Base-by-base conservation (phyloP, 257 asterid species). In the Haberlea rhodopensis region DNA sequence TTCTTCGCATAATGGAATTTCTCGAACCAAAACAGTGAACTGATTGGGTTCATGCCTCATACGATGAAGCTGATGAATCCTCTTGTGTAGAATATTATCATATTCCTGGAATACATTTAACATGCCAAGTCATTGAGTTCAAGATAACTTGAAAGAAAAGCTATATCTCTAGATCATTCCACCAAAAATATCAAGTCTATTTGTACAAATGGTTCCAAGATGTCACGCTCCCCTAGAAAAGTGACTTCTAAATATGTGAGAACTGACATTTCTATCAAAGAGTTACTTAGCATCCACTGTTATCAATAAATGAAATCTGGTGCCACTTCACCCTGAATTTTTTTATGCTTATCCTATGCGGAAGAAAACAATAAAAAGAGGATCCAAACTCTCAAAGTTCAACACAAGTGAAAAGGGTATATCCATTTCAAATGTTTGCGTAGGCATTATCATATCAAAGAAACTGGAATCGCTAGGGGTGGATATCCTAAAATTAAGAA, bases 21-120 rank as follows among this genome's bases (percentile, higher is more conserved):
- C 95, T 78, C 99, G 92, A 68, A 92, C 97, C 69, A 92, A 79
- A 74, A 92, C 94, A 52, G 97, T 85, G 77, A 89, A 85, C 73
- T 92, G 97, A 70, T 87, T 83, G 3, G 99, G 96, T 68, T 87
- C 87, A 59, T 83, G 86, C 86, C 97, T 83, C 83, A 83, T 3
- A 23, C 22, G 66, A 69, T 80, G 82, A 20, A 92, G 78, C 73
- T 84, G 91, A 58, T 76, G 84, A 66, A 81, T 73, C 83, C 96
- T 87, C 87, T 78, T 89, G 51, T 61, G 65, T 72, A 87, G 77
- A 65, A 84, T 82, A 74, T 85, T 83, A 31, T 78, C 62, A 64
- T 82, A 92, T 75, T 92, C 97, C 99, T 92, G 84, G 43, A 56
- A 63, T 73, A 16, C 60, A 53, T 3, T 40, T 11, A 13, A 43